Percentiles rank a stretch among this genome's conserved stretches.
Conservation (phyloP, 2,329 filamentous ascomycete genomes). For the Cladosporium velox region DNA sequence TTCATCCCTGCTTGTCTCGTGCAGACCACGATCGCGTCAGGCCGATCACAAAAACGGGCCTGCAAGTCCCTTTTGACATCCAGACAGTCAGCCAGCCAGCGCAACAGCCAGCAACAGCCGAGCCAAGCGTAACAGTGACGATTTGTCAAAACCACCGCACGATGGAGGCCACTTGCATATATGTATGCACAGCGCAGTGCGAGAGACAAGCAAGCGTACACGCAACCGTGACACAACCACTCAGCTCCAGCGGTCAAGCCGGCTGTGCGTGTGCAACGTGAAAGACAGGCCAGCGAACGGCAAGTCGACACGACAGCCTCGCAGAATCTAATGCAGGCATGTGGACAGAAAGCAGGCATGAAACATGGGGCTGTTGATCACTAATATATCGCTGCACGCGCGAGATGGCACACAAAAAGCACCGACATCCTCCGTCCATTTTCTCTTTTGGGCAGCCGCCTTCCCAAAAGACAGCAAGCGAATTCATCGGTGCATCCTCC, state of each 20-base stretch:
- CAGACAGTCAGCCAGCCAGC: conserved; percentile 6
- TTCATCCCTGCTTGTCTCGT: conserved; percentile 19
- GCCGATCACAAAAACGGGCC: conserved; percentile 11
- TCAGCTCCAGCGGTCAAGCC: conserved; percentile 6
- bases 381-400: not conserved
- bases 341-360: not conserved
- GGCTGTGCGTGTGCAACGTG: conserved; percentile 8
- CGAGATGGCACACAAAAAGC: not conserved
- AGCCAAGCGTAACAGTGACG: not conserved
- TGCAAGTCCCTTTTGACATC: not conserved
- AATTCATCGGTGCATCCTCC: not conserved
- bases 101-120: not conserved
- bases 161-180: not conserved
- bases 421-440: not conserved
- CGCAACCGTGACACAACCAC: not conserved
- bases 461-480: not conserved
- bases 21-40: conserved; percentile 18
- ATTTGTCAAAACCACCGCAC: conserved; percentile 17
- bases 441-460: conserved; percentile 4
- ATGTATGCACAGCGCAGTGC: not conserved
- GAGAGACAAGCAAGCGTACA: not conserved
- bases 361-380: conserved; percentile 1
- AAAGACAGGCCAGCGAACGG: conserved; percentile 11
- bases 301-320: conserved; percentile 17
- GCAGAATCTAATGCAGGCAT: not conserved